These are phyloP conservation scores for Blastomyces emzantsi DNA, from an alignment of 2,329 filamentous ascomycete genomes.

Conservation along the genomic window DNA sequence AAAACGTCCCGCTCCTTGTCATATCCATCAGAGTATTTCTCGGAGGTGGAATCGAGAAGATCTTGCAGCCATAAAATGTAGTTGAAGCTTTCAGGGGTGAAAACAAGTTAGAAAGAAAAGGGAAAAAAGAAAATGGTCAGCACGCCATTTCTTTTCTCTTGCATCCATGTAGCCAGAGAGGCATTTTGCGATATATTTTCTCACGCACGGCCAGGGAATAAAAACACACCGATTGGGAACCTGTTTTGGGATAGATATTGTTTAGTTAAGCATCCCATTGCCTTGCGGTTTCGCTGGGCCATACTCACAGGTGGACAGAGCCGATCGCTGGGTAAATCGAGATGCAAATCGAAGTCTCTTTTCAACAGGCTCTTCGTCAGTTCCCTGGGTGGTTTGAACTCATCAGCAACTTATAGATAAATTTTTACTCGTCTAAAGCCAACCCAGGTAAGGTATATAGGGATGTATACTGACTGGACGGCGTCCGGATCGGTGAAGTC, in stretches of 20 bases:
- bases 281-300: too few species aligned
- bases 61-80: slow-evolving; percentile 85
- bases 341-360: slow-evolving; percentile 60
- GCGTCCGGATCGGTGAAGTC: slow-evolving; percentile 73
- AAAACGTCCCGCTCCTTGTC: slow-evolving; percentile 48
- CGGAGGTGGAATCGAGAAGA: slow-evolving; percentile 61
- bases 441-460: not conserved
- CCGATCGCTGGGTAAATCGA: slow-evolving; percentile 66
- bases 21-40: slow-evolving; percentile 42
- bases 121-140: not conserved
- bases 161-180: not conserved
- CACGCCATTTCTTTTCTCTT: not conserved
- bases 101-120: not conserved
- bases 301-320: slow-evolving; percentile 70
- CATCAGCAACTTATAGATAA: not conserved
- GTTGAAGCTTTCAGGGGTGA: slow-evolving; percentile 54
- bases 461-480: slow-evolving; percentile 43
- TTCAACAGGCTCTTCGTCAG: slow-evolving; percentile 71
- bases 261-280: not conserved
- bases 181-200: not conserved
- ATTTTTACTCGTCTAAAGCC: not conserved
- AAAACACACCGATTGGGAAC: slow-evolving; percentile 38
- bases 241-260: slow-evolving; percentile 19
- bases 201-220: not conserved
- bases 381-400: slow-evolving; percentile 34